phyloP scores from a whole-genome alignment of 768 basidiomycete species.

The Clavaria fumosa region DNA sequence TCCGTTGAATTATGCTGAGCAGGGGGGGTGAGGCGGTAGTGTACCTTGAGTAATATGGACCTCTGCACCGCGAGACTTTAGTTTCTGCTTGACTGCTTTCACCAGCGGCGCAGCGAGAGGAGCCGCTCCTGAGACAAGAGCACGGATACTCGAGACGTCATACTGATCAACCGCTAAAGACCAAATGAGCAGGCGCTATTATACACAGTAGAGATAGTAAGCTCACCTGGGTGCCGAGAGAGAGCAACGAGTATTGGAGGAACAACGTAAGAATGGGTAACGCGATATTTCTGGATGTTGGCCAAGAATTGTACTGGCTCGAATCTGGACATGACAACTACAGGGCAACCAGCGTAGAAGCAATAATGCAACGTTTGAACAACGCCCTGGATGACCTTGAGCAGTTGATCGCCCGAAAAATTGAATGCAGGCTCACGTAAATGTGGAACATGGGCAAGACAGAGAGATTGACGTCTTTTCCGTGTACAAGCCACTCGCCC shows the following conservation, averaged over 20 bases:
- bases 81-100: slow-evolving; percentile 18
- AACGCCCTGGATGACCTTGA: no score
- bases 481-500: slow-evolving; percentile 18
- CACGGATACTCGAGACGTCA: slow-evolving; percentile 33
- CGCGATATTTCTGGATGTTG: slow-evolving; percentile 36
- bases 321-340: slow-evolving; percentile 37
- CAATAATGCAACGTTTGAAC: no score
- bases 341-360: slow-evolving; percentile 24
- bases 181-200: neutral
- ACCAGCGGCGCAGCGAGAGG: slow-evolving; percentile 41
- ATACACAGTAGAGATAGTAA: neutral
- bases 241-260: slow-evolving; percentile 53
- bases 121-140: slow-evolving; percentile 47
- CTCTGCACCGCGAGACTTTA: neutral
- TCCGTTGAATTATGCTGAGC: neutral
- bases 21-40: neutral
- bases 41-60: slow-evolving; percentile 14
- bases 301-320: slow-evolving; percentile 35
- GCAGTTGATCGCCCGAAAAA: no score
- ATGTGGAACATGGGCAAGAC: slow-evolving; percentile 28
- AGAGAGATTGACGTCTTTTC: slow-evolving; percentile 31
- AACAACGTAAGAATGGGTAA: slow-evolving; percentile 33
- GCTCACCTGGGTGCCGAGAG: slow-evolving; percentile 34
- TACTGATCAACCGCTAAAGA: slow-evolving; percentile 30
- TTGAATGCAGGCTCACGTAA: slow-evolving; percentile 22